A percentile compares a stretch with the other conserved stretches of the same genome.
Evolutionary conservation across 2,329 filamentous ascomycete species (phyloP).

Genomic region (Xylariaceae sp.): DNA sequence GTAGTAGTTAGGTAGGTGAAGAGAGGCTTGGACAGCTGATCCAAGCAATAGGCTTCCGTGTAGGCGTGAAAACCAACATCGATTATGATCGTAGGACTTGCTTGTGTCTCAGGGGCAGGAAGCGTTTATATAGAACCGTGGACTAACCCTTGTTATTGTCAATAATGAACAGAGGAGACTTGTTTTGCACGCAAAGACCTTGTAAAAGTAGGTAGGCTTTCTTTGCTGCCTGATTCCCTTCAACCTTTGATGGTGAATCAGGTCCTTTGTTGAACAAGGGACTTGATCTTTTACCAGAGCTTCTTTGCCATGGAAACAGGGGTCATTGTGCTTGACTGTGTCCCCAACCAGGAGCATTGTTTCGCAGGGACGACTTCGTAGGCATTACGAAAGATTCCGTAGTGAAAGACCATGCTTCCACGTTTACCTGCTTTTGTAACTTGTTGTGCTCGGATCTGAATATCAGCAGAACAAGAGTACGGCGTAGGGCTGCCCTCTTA

Average conservation of each 20-base stretch:
- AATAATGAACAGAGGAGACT: neutral
- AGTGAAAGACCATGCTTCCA: no score
- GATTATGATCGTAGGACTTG: neutral
- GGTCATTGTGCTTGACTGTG: no score
- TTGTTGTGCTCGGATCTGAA: no score
- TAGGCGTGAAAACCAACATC: neutral
- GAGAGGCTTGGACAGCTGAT: slow-evolving; percentile 1
- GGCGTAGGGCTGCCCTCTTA: no score
- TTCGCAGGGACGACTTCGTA: no score
- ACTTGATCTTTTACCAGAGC: no score
- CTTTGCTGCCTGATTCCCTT: neutral
- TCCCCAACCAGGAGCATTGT: no score
- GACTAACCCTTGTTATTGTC: slow-evolving; percentile 7
- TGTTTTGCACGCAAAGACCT: neutral
- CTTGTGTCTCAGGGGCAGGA: neutral
- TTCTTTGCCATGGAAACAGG: no score
- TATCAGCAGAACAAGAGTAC: no score
- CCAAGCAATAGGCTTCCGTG: neutral
- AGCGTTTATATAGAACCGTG: slow-evolving; percentile 1
- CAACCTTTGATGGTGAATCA: neutral
- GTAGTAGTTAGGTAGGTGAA: neutral
- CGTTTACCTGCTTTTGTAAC: no score
- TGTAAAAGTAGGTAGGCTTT: neutral
- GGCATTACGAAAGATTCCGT: no score
- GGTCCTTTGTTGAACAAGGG: no score